Percentiles rank a stretch among this genome's conserved stretches.
Evolutionary conservation across 805 yeast species (phyloP).

Genomic region (Zygosaccharomyces bisporus): DNA sequence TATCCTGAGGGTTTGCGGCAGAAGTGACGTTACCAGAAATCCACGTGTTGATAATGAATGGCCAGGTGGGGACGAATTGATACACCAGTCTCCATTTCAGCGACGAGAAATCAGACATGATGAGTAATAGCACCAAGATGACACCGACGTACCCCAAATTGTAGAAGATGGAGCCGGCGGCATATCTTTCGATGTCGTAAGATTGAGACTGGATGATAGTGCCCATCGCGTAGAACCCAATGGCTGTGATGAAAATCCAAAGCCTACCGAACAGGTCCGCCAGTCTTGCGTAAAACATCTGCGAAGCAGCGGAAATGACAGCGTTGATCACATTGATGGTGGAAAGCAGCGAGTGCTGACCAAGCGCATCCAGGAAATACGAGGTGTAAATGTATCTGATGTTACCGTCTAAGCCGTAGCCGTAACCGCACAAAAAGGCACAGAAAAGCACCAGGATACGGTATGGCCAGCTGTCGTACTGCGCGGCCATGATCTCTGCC

Average conservation of each 20-base stretch:
- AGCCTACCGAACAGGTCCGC: constrained; percentile 56
- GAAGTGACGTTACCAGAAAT: constrained; percentile 56
- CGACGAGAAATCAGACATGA: constrained; percentile 63
- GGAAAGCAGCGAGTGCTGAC: constrained; percentile 47
- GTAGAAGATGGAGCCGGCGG: constrained; percentile 52
- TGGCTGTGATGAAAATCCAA: constrained; percentile 43
- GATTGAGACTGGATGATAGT: constrained; percentile 57
- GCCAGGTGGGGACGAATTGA: constrained; percentile 64
- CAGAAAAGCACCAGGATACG: constrained; percentile 41
- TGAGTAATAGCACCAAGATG: constrained; percentile 50
- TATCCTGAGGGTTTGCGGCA: constrained; percentile 32
- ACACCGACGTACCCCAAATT: constrained; percentile 61
- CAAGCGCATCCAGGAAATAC: constrained; percentile 49
- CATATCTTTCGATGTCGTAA: constrained; percentile 47
- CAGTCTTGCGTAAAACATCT: constrained; percentile 52
- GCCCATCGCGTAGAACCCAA: constrained; percentile 52
- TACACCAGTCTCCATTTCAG: constrained; percentile 67
- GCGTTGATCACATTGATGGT: constrained; percentile 50
- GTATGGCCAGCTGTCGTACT: constrained; percentile 38
- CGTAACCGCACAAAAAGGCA: constrained; percentile 49
- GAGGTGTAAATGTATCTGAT: constrained; percentile 47
- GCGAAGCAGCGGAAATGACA: constrained; percentile 56
- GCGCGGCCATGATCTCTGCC: constrained; percentile 48
- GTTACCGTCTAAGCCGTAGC: constrained; percentile 52
- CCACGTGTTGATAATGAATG: constrained; percentile 78